Conservation (phyloP, 2,329 filamentous ascomycete genomes). For the Xylaria sp. region DNA sequence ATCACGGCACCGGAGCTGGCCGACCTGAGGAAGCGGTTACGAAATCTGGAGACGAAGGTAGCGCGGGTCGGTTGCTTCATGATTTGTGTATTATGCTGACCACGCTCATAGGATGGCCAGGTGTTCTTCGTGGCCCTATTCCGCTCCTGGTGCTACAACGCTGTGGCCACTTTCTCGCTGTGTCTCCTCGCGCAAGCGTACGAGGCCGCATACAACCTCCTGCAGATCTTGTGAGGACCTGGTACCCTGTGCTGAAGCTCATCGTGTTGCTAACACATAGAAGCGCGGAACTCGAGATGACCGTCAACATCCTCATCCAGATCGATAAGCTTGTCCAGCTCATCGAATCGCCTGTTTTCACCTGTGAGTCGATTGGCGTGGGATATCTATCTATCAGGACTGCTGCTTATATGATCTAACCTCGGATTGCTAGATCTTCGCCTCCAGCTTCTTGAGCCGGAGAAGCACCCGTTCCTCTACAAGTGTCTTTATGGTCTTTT, state of each 20-base stretch:
- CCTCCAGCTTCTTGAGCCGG: slow-evolving; percentile 91
- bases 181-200: slow-evolving; percentile 96
- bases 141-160: slow-evolving; percentile 97
- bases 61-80: not conserved
- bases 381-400: not conserved
- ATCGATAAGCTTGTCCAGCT: slow-evolving; percentile 98
- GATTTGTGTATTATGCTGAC: slow-evolving; percentile 4
- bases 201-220: slow-evolving; percentile 92
- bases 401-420: slow-evolving; percentile 17
- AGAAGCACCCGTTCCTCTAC: slow-evolving; percentile 92
- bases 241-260: not conserved
- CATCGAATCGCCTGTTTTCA: slow-evolving; percentile 96
- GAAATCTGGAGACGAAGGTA: slow-evolving; percentile 87
- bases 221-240: slow-evolving; percentile 83
- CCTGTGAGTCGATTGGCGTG: slow-evolving; percentile 77
- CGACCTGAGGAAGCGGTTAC: slow-evolving; percentile 84
- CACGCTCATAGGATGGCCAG: slow-evolving; percentile 75
- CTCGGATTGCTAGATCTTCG: slow-evolving; percentile 70
- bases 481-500: slow-evolving; percentile 96
- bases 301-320: slow-evolving; percentile 96
- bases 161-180: slow-evolving; percentile 94
- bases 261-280: slow-evolving; percentile 21
- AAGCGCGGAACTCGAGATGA: slow-evolving; percentile 97
- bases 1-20: slow-evolving; percentile 94
- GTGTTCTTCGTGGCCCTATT: slow-evolving; percentile 94